Evolutionary conservation across 2,329 filamentous ascomycete genomes (phyloP).

Genomic region (Penicillium psychrosexuale): DNA sequence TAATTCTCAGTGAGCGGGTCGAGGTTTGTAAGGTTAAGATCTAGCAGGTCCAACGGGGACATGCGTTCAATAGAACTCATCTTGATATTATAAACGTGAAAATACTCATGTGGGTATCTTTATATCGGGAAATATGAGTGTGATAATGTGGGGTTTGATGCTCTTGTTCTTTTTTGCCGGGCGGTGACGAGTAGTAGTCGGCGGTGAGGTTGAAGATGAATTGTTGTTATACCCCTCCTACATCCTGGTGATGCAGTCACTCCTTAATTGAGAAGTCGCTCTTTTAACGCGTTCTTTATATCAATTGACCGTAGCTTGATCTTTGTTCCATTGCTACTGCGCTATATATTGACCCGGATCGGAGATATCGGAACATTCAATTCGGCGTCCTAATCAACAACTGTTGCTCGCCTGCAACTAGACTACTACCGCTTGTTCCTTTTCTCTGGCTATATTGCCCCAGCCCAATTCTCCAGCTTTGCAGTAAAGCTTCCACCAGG

Average conservation of each 20-base stretch:
- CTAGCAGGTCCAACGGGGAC: slow-evolving; percentile 77
- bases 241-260: slow-evolving; percentile 1
- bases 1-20: slow-evolving; percentile 98
- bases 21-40: slow-evolving; percentile 90
- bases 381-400: background rate
- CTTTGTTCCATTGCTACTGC: background rate
- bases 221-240: slow-evolving; percentile 7
- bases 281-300: background rate
- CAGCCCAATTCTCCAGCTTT: background rate
- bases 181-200: slow-evolving; percentile 6
- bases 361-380: slow-evolving; percentile 1
- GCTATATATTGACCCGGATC: slow-evolving; percentile 1
- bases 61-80: slow-evolving; percentile 89
- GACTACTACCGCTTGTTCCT: slow-evolving; percentile 1
- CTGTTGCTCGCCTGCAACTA: slow-evolving; percentile 2
- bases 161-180: slow-evolving; percentile 17
- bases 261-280: slow-evolving; percentile 8
- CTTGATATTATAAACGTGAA: slow-evolving; percentile 14
- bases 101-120: background rate
- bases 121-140: too few relatives aligned
- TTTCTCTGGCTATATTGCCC: background rate
- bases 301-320: background rate
- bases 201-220: background rate
- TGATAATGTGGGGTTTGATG: slow-evolving; percentile 21
- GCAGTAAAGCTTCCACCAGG: background rate